Base-by-base conservation (phyloP, 1,284 basidiomycete genomes). In the Sanghuangporus weigelae region DNA sequence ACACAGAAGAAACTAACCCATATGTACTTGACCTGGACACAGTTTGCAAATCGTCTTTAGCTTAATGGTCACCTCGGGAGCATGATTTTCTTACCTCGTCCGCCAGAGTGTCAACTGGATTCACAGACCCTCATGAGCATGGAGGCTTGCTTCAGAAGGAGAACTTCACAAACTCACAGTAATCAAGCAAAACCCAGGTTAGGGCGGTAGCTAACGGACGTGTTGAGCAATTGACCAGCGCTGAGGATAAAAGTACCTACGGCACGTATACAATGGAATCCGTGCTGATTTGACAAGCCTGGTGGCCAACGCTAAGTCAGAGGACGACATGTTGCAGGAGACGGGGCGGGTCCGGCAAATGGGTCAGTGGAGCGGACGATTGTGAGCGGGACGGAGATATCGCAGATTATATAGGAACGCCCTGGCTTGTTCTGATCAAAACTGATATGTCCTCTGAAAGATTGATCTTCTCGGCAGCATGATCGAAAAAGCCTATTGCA, bases 141-240 rank as follows among this genome's bases (percentile, higher is more conserved):
- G 51, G 14, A 51, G 19, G 26, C 40, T 56, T 14, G 26, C 40
- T 56, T 14, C 21, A 7, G 26, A 26, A 14, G 2, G 10, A 10
- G 35, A 19, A 10, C 7, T n/a, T 42, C 7, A 16, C 7, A 7
- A n/a, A 51, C 59, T 39, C 46, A 62, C 60, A 55, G 60, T 55
- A 56, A 46, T 62, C 53, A 14, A 46, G 38, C 21, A 62, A 26
- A 39, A 55, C 60, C 60, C 60, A 62, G 1, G 60, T 56, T 8
- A 62, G 53, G 16, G 60, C 31, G 5, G 60, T 54, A 38, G 60
- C 60, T 62, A 21, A 57, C 4, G 7, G 10, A 23, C n/a, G 12
- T 5, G 5, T 7, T 51, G 14, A 54, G 26, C 26, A 38, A 54
- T 31, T 16, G n/a, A 36, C 7, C 21, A 54, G 53, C 35, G 31